These are phyloP conservation scores for Ogataea minuta DNA, from an alignment of 805 yeast genomes.

Conservation along the genomic window DNA sequence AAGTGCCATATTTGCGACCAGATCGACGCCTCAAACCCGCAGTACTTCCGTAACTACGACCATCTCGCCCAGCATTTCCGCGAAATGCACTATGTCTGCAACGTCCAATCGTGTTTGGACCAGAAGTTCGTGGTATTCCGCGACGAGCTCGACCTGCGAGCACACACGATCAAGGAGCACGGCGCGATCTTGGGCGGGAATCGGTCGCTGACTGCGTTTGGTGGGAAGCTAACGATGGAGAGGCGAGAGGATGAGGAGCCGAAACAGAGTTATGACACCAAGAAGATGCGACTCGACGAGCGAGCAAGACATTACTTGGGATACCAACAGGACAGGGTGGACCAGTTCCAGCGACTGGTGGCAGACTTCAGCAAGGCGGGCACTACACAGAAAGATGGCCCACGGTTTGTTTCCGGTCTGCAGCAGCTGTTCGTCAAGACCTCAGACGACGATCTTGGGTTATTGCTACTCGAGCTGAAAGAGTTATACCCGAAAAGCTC, in stretches of 20 bases:
- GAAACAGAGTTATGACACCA: constrained; percentile 44
- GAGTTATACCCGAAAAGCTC: constrained; percentile 54
- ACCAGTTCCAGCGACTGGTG: constrained; percentile 50
- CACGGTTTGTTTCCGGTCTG: constrained; percentile 47
- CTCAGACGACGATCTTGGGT: constrained; percentile 48
- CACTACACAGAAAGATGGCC: constrained; percentile 45
- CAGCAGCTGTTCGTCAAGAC: constrained; percentile 42
- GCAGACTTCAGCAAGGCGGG: constrained; percentile 46
- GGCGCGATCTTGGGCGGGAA: constrained; percentile 52
- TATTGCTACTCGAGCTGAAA: constrained; percentile 59
- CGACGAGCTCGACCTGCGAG: constrained; percentile 80
- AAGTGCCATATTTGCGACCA: constrained; percentile 88
- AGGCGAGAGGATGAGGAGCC: constrained; percentile 22
- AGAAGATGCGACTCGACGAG: constrained; percentile 68
- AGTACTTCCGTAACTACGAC: constrained; percentile 76
- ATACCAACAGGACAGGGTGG: constrained; percentile 47
- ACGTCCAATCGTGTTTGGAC: constrained; percentile 75
- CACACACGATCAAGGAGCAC: constrained; percentile 86
- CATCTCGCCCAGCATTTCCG: constrained; percentile 73
- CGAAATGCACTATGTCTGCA: constrained; percentile 72
- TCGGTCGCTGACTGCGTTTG: constrained; percentile 35
- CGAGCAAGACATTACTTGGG: constrained; percentile 78
- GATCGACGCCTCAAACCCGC: constrained; percentile 56
- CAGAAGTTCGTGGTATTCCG: constrained; percentile 89
- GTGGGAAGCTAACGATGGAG: constrained; percentile 19